Conservation (phyloP, 106 monocot species). For the Acorus gramineus region DNA sequence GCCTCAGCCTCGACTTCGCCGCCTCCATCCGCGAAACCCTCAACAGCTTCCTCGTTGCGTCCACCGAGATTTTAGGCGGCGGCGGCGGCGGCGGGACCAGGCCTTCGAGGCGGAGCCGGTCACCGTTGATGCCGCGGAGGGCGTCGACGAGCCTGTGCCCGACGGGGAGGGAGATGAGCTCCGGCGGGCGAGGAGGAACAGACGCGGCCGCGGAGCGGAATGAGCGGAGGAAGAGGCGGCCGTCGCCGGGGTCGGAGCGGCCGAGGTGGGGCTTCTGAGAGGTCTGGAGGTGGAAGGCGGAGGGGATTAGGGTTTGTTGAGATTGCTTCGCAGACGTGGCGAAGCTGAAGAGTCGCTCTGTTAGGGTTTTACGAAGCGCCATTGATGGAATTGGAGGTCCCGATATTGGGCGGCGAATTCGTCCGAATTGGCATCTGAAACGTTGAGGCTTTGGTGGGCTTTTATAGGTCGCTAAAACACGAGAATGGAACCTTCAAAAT, state of each 20-base stretch:
- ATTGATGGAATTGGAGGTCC: background rate
- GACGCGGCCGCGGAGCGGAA: background rate
- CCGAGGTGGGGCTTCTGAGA: background rate
- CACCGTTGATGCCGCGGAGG: constrained; percentile 3
- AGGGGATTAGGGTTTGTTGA: background rate
- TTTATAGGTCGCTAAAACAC: too few species aligned
- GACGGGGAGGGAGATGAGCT: constrained; percentile 1
- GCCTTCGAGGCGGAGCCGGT: constrained; percentile 4
- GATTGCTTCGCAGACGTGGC: background rate
- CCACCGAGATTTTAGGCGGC: constrained; percentile 7
- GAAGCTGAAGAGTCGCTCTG: background rate
- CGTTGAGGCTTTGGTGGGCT: too few species aligned
- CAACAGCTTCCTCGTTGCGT: constrained; percentile 14
- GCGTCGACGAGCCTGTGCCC: constrained; percentile 11
- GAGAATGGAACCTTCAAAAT: too few species aligned
- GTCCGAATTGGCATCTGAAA: too few species aligned
- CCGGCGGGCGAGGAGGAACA: background rate
- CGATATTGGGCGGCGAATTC: too few species aligned
- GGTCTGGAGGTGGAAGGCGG: background rate
- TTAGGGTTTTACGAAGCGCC: constrained; percentile 10
- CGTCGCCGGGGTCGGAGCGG: background rate
- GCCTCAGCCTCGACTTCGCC: constrained; percentile 10
- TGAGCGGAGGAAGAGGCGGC: constrained; percentile 12
- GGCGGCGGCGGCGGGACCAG: background rate
- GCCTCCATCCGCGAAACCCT: constrained; percentile 11